Percentiles rank a stretch among this genome's conserved stretches.
Evolutionary conservation across 352 stramenopile genomes (phyloP).

Genomic region (Phytophthora ramorum): DNA sequence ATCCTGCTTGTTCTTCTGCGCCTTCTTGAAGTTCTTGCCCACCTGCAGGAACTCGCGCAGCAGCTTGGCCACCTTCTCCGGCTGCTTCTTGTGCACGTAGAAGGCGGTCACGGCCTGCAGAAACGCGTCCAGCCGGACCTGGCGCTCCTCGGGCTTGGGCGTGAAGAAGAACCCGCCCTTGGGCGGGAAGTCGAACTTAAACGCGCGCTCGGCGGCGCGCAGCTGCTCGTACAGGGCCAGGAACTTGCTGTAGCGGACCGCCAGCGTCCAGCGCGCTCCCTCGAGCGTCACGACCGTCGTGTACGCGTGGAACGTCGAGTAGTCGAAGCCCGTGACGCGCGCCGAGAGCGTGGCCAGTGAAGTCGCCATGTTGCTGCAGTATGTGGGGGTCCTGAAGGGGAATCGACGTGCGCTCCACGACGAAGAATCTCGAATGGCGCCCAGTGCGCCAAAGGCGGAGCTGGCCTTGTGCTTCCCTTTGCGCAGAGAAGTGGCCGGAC

Average conservation of each 20-base stretch:
- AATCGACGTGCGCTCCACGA: slow-evolving; percentile 12
- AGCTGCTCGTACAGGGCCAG: slow-evolving; percentile 55
- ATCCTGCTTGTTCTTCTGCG: slow-evolving; percentile 28
- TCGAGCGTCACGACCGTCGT: slow-evolving; percentile 48
- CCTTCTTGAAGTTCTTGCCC: slow-evolving; percentile 26
- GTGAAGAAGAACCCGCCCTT: slow-evolving; percentile 73
- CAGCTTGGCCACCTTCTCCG: slow-evolving; percentile 38
- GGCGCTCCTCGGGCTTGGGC: slow-evolving; percentile 57
- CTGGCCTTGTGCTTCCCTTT: slow-evolving; percentile 1
- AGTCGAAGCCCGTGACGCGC: slow-evolving; percentile 54
- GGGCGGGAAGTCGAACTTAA: slow-evolving; percentile 71
- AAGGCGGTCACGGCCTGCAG: slow-evolving; percentile 51
- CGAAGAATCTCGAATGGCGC: slow-evolving; percentile 43
- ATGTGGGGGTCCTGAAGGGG: background rate
- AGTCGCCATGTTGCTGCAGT: slow-evolving; percentile 13
- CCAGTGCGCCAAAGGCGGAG: slow-evolving; percentile 2
- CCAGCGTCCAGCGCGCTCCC: slow-evolving; percentile 40
- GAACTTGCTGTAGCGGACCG: slow-evolving; percentile 75
- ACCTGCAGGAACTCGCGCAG: slow-evolving; percentile 62
- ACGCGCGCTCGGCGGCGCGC: slow-evolving; percentile 38
- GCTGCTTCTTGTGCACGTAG: slow-evolving; percentile 38
- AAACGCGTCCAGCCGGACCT: slow-evolving; percentile 65
- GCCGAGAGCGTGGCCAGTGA: slow-evolving; percentile 44
- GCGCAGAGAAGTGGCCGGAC: slow-evolving; percentile 27
- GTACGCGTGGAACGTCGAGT: slow-evolving; percentile 52